Conservation (phyloP, 1,284 basidiomycete genomes). For the Malassezia dermatis region DNA sequence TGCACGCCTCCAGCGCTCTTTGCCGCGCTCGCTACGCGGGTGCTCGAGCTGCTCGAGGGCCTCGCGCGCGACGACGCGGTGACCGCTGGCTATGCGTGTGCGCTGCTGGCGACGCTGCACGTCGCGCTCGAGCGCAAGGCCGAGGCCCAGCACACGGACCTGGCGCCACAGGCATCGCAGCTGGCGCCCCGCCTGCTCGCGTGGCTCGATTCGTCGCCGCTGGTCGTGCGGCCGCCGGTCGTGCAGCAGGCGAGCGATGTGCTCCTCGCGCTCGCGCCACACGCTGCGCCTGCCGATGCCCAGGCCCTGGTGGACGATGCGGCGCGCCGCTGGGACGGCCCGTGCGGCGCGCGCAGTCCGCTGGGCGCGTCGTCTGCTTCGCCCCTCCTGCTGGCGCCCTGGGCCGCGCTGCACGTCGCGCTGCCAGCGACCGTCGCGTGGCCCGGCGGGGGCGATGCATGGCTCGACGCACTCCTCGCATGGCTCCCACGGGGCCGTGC, state of each 20-base stretch:
- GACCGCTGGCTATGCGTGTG: conserved; percentile 37
- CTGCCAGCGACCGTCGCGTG: background rate
- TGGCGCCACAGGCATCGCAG: conserved; percentile 26
- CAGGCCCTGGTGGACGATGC: conserved; percentile 18
- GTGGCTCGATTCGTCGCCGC: conserved; percentile 13
- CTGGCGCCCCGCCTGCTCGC: conserved; percentile 26
- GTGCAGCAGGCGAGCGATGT: conserved; percentile 27
- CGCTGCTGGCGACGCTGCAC: conserved; percentile 33
- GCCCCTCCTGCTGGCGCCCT: background rate
- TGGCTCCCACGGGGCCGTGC: conserved; percentile 3
- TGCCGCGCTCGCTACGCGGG: conserved; percentile 67
- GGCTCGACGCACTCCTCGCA: background rate
- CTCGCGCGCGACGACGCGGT: conserved; percentile 51
- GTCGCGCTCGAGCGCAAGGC: conserved; percentile 35
- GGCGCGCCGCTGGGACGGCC: background rate
- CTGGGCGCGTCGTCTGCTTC: background rate
- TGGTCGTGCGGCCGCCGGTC: conserved; percentile 23
- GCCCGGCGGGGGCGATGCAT: background rate
- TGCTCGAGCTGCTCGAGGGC: conserved; percentile 70
- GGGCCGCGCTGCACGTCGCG: background rate
- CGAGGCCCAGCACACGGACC: conserved; percentile 22
- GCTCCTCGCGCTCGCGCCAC: conserved; percentile 24
- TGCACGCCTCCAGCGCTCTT: conserved; percentile 70
- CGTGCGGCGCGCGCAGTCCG: background rate
- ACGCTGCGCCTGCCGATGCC: conserved; percentile 22